Evolutionary conservation across 495 filamentous ascomycete species (phyloP).

Genomic region (Pyrenula massariospora): DNA sequence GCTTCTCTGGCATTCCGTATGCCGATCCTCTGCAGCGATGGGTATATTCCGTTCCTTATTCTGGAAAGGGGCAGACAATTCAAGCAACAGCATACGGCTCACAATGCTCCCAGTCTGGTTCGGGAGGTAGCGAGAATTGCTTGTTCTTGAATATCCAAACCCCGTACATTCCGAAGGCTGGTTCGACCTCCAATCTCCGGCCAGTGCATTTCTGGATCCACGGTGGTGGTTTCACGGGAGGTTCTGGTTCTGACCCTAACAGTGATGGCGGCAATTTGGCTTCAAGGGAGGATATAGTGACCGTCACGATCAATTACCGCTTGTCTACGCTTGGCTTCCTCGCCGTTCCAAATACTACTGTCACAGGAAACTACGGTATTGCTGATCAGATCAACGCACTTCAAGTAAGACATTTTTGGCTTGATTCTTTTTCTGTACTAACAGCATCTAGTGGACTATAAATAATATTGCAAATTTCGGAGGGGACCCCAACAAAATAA

Average conservation of each 20-base stretch:
- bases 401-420: background rate
- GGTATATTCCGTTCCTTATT: slow-evolving; percentile 30
- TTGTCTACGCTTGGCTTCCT: slow-evolving; percentile 30
- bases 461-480: slow-evolving; percentile 25
- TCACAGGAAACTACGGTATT: slow-evolving; percentile 25
- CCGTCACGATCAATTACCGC: slow-evolving; percentile 37
- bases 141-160: slow-evolving; percentile 26
- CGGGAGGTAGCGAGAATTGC: slow-evolving; percentile 29
- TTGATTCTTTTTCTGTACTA: background rate
- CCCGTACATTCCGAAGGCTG: slow-evolving; percentile 25
- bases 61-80: slow-evolving; percentile 25
- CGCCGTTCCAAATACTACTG: slow-evolving; percentile 14
- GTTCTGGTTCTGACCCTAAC: slow-evolving; percentile 21
- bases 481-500: slow-evolving; percentile 39
- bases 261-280: slow-evolving; percentile 26
- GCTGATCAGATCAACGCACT: slow-evolving; percentile 28
- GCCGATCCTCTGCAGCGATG: slow-evolving; percentile 34
- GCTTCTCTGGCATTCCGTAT: slow-evolving; percentile 39
- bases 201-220: slow-evolving; percentile 37
- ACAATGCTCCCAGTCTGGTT: slow-evolving; percentile 29
- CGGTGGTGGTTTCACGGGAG: slow-evolving; percentile 32
- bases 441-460: slow-evolving; percentile 14
- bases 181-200: slow-evolving; percentile 14
- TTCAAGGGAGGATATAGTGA: slow-evolving; percentile 32
- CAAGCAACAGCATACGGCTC: slow-evolving; percentile 28